Conservation (phyloP, 2,329 filamentous ascomycete genomes). For the Colletotrichum destructivum region DNA sequence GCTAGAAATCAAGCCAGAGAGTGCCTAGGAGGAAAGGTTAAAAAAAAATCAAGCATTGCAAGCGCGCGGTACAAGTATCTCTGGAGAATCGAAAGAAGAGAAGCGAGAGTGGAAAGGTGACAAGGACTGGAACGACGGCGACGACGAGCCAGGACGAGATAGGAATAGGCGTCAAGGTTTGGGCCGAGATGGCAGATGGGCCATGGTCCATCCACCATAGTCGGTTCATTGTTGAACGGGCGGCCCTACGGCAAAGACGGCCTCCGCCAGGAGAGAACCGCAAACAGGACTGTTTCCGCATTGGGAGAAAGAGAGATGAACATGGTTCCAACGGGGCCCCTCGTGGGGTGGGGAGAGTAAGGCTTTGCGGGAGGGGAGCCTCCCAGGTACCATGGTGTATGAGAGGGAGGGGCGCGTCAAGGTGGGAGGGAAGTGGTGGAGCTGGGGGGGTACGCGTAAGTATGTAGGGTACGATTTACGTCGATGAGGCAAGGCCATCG, state of each 20-base stretch:
- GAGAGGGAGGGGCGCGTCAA: too few relatives aligned
- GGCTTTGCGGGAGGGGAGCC: background rate
- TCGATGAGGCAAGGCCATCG: too few relatives aligned
- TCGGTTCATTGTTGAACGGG: too few relatives aligned
- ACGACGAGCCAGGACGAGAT: slow-evolving; percentile 20
- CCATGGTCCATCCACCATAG: background rate
- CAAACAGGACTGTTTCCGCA: background rate
- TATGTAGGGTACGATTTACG: too few relatives aligned
- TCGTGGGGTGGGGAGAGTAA: too few relatives aligned
- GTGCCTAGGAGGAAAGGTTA: background rate
- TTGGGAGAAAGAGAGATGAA: background rate
- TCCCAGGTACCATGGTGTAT: too few relatives aligned
- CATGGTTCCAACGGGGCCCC: too few relatives aligned
- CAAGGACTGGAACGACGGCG: slow-evolving; percentile 4
- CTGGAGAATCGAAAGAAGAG: background rate
- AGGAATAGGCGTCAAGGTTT: slow-evolving; percentile 19
- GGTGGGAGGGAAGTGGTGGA: too few relatives aligned
- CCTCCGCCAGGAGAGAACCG: background rate
- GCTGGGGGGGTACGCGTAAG: too few relatives aligned
- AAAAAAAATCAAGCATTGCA: slow-evolving; percentile 11
- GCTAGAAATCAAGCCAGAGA: background rate
- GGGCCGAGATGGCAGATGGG: background rate
- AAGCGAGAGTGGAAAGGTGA: background rate
- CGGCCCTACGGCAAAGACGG: background rate
- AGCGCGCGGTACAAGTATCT: background rate